Base-by-base conservation (phyloP, 2,329 filamentous ascomycete species). In the Talaromyces sp. region DNA sequence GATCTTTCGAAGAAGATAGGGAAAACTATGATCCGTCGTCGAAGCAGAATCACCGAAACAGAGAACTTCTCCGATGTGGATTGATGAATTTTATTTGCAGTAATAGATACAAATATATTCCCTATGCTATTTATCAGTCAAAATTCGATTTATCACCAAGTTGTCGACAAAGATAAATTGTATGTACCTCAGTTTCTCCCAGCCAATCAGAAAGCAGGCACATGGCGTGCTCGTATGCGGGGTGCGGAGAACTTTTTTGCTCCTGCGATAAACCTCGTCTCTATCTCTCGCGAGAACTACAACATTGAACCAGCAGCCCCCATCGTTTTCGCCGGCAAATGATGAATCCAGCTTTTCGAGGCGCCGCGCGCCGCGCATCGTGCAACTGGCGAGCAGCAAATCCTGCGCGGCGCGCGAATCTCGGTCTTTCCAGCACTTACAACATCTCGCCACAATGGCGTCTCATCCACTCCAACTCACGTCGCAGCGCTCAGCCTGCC, bases 221-320 rank as follows among this genome's bases (percentile, higher is more conserved):
- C 60, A 61, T 61, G 60, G 34, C 60, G 60, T 61, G 60, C 60
- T 61, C 57, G 51, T 56, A 55, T 84, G 80, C 62, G 84, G 82
- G 61, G 44, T 47, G 44, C 44, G 44, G 44, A 47, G 44, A 47
- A 12, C 44, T 27, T 47, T 47, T 47, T 47, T 47, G 44, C 44
- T 27, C 23, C 44, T 27, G 44, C 18, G 44, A 27, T 47, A 47
- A 23, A 47, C 18, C 44, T 47, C 18, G 5, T 40, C 12, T 40
- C 14, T 16, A 12, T 12, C 5, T n/a, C 42, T n/a, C n/a, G 6
- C 5, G 42, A 23, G 42, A 47, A 47, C 6, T 23, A 14, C 44
- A 47, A 27, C 44, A 27, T 40, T n/a, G 18, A 4, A 47, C 10
- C 44, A 47, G 18, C 8, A 10, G 3, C 23, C 18, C 10, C 23